Evolutionary conservation across 352 stramenopile genomes (phyloP), one percentile per base, ranked within the genome.

Genomic region (Globisporangium emineosum): DNA sequence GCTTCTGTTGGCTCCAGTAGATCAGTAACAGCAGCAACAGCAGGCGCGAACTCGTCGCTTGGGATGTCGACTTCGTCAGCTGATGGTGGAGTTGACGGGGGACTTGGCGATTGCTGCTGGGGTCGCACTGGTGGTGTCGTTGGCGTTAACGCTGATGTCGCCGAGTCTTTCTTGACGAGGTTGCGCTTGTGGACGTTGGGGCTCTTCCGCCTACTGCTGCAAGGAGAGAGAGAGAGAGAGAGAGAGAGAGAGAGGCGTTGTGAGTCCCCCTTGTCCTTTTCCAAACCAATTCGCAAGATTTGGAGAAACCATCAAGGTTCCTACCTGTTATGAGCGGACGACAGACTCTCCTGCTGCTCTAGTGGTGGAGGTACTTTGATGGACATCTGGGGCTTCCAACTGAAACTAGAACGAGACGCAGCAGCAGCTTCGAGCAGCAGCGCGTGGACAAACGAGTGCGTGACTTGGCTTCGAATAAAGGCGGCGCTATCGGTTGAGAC

Each of bases 161-260:
- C 42, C 10, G 67, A 53, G 4, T 69, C 58, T 54, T 67, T 66
- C 6, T 47, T 47, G 25, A 64, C 23, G 5, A 76, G 60, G 1
- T 40, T 62, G 45, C 73, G 70, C 5, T 73, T 75, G 32, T 55
- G 68, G 9, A 66, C 60, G 35, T 66, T 77, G 6, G 70, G 73
- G 23, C 67, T 80, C 30, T 66, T 69, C 29, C 40, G 65, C 27
- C 67, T 71, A 7, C 43, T 32, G 29, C 2, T 32, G 29, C 29
- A 32, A 5, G 29, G 29, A 32, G 5, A 32, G 29, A 32, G 29
- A 32, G 29, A 32, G 2, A 32, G 5, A n/a, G n/a, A n/a, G n/a
- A n/a, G n/a, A n/a, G n/a, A n/a, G n/a, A n/a, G n/a, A n/a, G n/a
- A n/a, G n/a, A n/a, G n/a, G n/a, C n/a, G n/a, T n/a, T n/a, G n/a